Evolutionary conservation across 495 filamentous ascomycete species (phyloP).

Genomic region (Rostrohypoxylon terebratum): DNA sequence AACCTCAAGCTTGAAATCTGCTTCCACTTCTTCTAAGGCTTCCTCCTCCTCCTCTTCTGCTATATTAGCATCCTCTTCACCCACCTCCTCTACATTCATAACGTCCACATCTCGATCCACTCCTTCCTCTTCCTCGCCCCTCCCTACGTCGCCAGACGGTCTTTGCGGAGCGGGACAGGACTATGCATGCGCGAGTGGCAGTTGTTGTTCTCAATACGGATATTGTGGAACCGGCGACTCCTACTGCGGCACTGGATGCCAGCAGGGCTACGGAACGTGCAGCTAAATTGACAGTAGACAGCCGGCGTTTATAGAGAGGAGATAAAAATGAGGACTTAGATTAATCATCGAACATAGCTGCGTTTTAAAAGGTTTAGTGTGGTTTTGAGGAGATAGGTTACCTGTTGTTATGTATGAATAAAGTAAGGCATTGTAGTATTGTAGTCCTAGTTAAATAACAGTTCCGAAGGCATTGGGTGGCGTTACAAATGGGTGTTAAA

Average conservation of each 20-base stretch:
- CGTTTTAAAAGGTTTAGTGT: too few species aligned
- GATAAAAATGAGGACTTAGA: background rate
- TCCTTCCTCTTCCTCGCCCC: background rate
- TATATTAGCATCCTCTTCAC: too few species aligned
- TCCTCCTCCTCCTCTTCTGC: background rate
- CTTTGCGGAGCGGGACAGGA: constrained; percentile 23
- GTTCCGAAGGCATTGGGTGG: too few species aligned
- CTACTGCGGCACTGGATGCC: constrained; percentile 66
- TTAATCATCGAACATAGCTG: background rate
- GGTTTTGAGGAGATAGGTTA: too few species aligned
- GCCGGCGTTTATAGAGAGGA: background rate
- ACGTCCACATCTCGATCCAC: background rate
- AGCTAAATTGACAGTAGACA: constrained; percentile 7
- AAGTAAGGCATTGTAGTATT: too few species aligned
- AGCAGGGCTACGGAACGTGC: constrained; percentile 56
- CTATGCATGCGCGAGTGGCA: constrained; percentile 1
- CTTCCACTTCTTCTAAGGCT: background rate
- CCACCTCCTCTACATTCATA: constrained; percentile 13
- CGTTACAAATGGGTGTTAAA: too few species aligned
- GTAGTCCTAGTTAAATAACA: too few species aligned
- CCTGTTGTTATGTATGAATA: background rate
- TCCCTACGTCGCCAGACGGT: constrained; percentile 21
- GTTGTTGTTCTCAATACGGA: constrained; percentile 60
- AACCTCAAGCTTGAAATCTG: background rate
- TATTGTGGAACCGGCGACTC: constrained; percentile 62